Conservation (phyloP, 2,329 filamentous ascomycete species). For the Sporothrix brasiliensis region DNA sequence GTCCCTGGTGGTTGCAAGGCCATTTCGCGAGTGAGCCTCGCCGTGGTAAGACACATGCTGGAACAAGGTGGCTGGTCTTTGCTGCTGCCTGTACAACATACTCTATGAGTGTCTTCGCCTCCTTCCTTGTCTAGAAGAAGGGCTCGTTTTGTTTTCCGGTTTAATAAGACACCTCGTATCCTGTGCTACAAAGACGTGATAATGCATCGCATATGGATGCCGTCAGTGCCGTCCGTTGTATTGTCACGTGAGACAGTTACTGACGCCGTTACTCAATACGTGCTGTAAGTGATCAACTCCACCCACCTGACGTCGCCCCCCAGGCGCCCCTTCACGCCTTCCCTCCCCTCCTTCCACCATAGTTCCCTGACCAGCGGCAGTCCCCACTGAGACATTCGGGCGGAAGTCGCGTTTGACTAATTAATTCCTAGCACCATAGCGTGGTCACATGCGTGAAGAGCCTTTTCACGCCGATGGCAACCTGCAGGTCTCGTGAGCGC, state of each 20-base stretch:
- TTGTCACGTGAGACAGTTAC: neutral
- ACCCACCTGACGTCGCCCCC: neutral
- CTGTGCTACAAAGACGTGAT: neutral
- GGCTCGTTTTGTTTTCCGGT: neutral
- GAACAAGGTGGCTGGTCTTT: neutral
- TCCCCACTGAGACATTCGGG: constrained; percentile 31
- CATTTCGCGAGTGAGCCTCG: constrained; percentile 8
- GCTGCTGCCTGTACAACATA: neutral
- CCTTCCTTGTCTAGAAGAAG: neutral
- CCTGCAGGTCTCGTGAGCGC: constrained; percentile 37
- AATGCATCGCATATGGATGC: neutral
- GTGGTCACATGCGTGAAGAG: constrained; percentile 38
- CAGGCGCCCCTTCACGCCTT: constrained; percentile 8
- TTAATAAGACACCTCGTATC: constrained; percentile 3
- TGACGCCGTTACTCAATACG: too few species aligned
- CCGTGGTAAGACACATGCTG: constrained; percentile 1
- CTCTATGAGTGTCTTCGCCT: neutral
- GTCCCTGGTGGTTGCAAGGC: constrained; percentile 14
- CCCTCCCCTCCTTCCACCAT: constrained; percentile 26
- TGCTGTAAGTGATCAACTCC: neutral
- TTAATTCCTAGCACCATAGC: constrained; percentile 26
- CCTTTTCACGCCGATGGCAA: constrained; percentile 29
- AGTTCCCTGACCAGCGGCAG: constrained; percentile 14
- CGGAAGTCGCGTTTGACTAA: constrained; percentile 28
- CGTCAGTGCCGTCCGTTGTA: neutral